A percentile compares a stretch with the other conserved stretches of the same genome.
Evolutionary conservation across 305 asterid genomes (phyloP).

Genomic region (Solanum aculeatissimum): DNA sequence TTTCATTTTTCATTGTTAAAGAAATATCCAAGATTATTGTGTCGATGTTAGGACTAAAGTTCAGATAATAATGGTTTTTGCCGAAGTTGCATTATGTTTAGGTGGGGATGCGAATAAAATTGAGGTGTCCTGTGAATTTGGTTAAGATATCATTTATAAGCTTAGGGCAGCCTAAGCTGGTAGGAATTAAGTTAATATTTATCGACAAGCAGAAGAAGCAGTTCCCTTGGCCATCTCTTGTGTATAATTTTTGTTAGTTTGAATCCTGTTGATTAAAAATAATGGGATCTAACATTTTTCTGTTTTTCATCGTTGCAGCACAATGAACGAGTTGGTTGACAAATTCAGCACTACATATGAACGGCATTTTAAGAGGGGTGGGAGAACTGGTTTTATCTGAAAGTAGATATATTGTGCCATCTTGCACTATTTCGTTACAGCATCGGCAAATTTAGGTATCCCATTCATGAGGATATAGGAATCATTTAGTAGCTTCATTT

Average conservation of each 20-base stretch:
- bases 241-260: neutral
- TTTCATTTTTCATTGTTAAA: neutral
- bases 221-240: neutral
- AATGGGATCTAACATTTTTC: neutral
- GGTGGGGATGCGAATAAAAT: neutral
- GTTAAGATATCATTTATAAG: neutral
- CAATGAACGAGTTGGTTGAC: constrained; percentile 85
- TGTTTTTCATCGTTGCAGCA: constrained; percentile 34
- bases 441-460: neutral
- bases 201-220: neutral
- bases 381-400: constrained; percentile 59
- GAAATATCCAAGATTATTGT: neutral
- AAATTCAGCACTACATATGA: constrained; percentile 81
- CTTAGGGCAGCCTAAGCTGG: neutral
- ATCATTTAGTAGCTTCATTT: neutral
- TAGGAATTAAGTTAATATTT: neutral
- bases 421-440: neutral
- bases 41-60: neutral
- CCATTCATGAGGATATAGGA: neutral
- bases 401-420: neutral
- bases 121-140: neutral
- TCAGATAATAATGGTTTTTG: neutral
- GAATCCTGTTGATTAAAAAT: neutral
- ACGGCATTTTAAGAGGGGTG: constrained; percentile 74
- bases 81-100: neutral